Conservation (phyloP, 2,329 filamentous ascomycete species). For the Trichoderma sp. region DNA sequence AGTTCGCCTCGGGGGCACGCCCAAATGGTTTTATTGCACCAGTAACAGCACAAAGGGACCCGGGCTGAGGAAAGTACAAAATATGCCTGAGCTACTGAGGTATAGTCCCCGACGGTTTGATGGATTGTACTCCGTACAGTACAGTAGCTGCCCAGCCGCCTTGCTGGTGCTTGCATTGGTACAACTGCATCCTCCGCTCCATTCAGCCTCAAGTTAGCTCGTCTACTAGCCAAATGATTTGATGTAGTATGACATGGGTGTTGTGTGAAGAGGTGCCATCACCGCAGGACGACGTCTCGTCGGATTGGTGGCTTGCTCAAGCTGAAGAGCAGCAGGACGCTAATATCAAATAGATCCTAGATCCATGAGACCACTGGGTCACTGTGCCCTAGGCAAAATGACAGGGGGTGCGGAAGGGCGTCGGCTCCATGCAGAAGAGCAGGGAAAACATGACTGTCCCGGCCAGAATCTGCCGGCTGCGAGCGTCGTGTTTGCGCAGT, state of each 20-base stretch:
- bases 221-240: constrained; percentile 28
- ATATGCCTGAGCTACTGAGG: constrained; percentile 1
- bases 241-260: constrained; percentile 24
- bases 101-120: neutral
- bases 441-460: neutral
- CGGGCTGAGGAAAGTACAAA: neutral
- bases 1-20: neutral
- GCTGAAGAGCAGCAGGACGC: constrained; percentile 18
- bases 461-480: neutral
- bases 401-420: constrained; percentile 13
- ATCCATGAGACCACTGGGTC: constrained; percentile 6
- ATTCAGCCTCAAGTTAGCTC: constrained; percentile 27
- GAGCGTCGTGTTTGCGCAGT: neutral
- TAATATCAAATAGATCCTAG: constrained; percentile 19
- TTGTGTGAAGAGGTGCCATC: constrained; percentile 18
- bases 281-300: constrained; percentile 9
- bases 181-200: constrained; percentile 15
- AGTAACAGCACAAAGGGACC: neutral
- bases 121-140: no score
- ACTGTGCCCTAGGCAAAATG: neutral
- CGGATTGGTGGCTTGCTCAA: constrained; percentile 17
- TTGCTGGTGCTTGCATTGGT: neutral
- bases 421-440: neutral
- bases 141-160: constrained; percentile 5
- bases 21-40: constrained; percentile 17